Evolutionary conservation across 192 early-diverging fungal genomes (phyloP).

Genomic region (Lobosporangium transversale): DNA sequence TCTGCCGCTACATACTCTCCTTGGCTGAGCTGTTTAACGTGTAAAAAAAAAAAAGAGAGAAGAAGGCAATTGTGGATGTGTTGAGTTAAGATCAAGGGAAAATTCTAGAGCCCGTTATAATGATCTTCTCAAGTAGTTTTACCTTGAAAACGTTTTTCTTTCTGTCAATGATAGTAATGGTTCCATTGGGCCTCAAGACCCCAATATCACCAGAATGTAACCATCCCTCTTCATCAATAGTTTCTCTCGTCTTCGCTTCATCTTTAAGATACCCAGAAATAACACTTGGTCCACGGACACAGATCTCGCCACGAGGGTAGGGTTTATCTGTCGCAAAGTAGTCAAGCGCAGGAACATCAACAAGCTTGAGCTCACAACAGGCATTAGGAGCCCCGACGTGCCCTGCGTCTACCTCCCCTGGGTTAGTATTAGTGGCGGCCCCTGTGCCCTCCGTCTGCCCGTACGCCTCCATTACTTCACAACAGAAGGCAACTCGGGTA

Average conservation of each 20-base stretch:
- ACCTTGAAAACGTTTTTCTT: slow-evolving; percentile 90
- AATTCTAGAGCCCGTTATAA: background rate
- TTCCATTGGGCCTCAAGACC: slow-evolving; percentile 70
- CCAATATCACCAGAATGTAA: slow-evolving; percentile 88
- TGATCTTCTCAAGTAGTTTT: background rate
- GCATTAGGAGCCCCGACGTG: slow-evolving; percentile 80
- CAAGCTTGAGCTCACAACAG: slow-evolving; percentile 85
- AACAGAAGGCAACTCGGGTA: slow-evolving; percentile 82
- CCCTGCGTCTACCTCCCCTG: slow-evolving; percentile 74
- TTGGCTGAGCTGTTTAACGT: slow-evolving; percentile 28
- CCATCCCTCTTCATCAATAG: slow-evolving; percentile 89
- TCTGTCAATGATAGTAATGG: slow-evolving; percentile 83
- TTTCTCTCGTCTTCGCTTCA: slow-evolving; percentile 77
- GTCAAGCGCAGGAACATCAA: slow-evolving; percentile 89
- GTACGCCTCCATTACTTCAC: slow-evolving; percentile 85
- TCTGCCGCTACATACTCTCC: slow-evolving; percentile 88
- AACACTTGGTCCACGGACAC: slow-evolving; percentile 80
- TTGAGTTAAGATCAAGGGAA: no score
- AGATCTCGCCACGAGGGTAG: slow-evolving; percentile 88
- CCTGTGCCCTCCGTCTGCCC: slow-evolving; percentile 86
- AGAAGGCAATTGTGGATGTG: no score
- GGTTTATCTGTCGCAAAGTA: slow-evolving; percentile 83
- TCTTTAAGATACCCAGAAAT: slow-evolving; percentile 84
- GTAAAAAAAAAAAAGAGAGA: background rate
- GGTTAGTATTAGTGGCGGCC: slow-evolving; percentile 59